Percentiles rank a stretch among this genome's conserved stretches.
Conservation (phyloP, 345 rosid species). For the Syzygium oleosum region DNA sequence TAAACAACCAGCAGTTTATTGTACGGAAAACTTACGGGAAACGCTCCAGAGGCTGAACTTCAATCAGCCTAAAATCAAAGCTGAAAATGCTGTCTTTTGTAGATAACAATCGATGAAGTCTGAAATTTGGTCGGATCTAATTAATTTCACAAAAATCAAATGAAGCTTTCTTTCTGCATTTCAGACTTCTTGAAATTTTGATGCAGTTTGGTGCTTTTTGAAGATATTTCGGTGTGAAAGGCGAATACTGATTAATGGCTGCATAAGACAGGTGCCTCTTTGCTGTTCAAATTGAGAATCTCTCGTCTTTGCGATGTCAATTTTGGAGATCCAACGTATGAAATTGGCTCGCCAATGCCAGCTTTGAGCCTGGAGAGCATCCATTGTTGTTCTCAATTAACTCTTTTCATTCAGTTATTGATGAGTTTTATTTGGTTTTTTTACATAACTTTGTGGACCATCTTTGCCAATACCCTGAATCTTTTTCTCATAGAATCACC, state of each 20-base stretch:
- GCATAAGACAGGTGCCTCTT: not conserved
- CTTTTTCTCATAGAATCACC: not conserved
- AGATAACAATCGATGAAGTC: not conserved
- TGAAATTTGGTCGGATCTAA: not conserved
- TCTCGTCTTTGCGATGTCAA: not conserved
- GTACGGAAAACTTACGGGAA: not conserved
- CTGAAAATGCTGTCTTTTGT: not conserved
- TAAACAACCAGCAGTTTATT: not conserved
- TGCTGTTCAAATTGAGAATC: not conserved
- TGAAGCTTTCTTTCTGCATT: not conserved
- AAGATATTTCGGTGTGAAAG: not conserved
- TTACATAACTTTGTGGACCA: not conserved
- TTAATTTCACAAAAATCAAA: not conserved
- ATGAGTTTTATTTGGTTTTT: too few species aligned
- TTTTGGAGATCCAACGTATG: not conserved
- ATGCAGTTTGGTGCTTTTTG: not conserved
- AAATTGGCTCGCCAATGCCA: not conserved
- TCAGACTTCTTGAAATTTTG: not conserved
- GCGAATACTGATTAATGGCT: not conserved
- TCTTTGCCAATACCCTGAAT: not conserved
- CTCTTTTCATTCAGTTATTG: not conserved
- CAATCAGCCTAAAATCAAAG: not conserved
- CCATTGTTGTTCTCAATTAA: not conserved
- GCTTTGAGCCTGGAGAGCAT: not conserved
- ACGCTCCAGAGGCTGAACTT: not conserved